A percentile compares a stretch with the other conserved stretches of the same genome.
phyloP scores from a whole-genome alignment of 2,329 filamentous ascomycete species.

The Ustilaginoidea virens region DNA sequence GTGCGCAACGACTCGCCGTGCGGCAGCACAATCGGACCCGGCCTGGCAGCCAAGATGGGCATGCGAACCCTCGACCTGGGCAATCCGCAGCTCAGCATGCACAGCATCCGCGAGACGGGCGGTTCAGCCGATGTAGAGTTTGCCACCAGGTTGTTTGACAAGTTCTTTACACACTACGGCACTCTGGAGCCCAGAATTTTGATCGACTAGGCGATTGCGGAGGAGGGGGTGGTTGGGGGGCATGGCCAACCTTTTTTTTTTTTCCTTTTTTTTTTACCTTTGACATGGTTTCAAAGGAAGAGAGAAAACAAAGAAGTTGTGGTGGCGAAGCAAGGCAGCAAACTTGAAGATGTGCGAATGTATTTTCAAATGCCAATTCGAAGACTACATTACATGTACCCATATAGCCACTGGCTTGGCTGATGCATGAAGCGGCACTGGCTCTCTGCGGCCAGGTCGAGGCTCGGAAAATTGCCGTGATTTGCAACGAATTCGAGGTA shows the following conservation, averaged over 20 bases:
- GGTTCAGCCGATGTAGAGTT: conserved; percentile 78
- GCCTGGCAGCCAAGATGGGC: conserved; percentile 76
- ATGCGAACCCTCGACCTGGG: conserved; percentile 82
- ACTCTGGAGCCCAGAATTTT: conserved; percentile 68
- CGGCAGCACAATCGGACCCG: conserved; percentile 95
- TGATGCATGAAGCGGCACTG: too few relatives aligned
- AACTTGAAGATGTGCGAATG: too few relatives aligned
- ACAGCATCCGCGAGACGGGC: conserved; percentile 87
- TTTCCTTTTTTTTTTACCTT: not conserved
- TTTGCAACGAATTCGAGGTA: too few relatives aligned
- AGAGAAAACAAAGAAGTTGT: not conserved
- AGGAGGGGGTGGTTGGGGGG: too few relatives aligned
- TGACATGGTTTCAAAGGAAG: not conserved
- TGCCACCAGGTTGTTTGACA: conserved; percentile 71
- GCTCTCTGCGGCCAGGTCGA: too few relatives aligned
- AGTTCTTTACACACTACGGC: conserved; percentile 78
- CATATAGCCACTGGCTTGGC: too few relatives aligned
- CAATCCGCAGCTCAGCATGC: conserved; percentile 92
- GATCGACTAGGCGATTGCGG: conserved; percentile 59
- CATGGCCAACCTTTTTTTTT: not conserved
- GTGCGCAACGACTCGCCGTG: conserved; percentile 91
- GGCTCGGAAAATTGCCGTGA: too few relatives aligned
- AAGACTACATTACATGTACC: too few relatives aligned
- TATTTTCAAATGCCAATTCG: too few relatives aligned
- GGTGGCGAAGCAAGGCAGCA: too few relatives aligned